Base-by-base conservation (phyloP, 768 basidiomycete genomes). In the Suillus hirtellus region DNA sequence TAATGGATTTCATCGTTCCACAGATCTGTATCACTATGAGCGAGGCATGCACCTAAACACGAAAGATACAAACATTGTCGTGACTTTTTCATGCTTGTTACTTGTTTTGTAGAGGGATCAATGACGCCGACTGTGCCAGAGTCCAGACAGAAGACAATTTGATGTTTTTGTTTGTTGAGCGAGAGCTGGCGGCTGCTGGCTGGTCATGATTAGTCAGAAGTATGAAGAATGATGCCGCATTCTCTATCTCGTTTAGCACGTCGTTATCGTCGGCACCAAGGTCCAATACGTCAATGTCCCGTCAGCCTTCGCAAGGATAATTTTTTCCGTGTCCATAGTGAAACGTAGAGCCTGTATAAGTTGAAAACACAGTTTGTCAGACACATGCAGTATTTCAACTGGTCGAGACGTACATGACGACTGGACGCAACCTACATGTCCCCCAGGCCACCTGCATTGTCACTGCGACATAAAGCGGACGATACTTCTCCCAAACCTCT, bases 61-160 rank as follows among this genome's bases (percentile, higher is more conserved):
- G 63, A 42, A 19, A 42, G 58, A 21, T n/a, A 56, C 37, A 10
- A 66, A 93, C 92, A 69, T 27, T 27, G 27, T 27, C 27, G 27
- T 27, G 27, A n/a, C 78, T 78, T 78, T 67, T 82, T 87, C 89
- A 93, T 89, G 50, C 75, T 80, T 3, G 70, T 73, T n/a, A 89
- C 67, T 7, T 66, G 66, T 53, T 77, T 76, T 15, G 79, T 84
- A 14, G 80, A 72, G 4, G 91, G 70, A 62, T 93, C 87, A 10
- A 93, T 71, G 21, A 87, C 75, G 0, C 92, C 91, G 14, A 92
- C 88, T 17, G 69, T 66, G 0, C 92, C 92, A 21, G 83, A 83
- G 73, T 94, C 93, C 37, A 83, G 81, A 64, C 86, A 84, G 72
- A 90, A 92, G 84, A 72, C n/a, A n/a, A n/a, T n/a, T n/a, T n/a